Evolutionary conservation across 306 rosid genomes (phyloP), one percentile per base, ranked within the genome.

Genomic region (Glycine latifolia): DNA sequence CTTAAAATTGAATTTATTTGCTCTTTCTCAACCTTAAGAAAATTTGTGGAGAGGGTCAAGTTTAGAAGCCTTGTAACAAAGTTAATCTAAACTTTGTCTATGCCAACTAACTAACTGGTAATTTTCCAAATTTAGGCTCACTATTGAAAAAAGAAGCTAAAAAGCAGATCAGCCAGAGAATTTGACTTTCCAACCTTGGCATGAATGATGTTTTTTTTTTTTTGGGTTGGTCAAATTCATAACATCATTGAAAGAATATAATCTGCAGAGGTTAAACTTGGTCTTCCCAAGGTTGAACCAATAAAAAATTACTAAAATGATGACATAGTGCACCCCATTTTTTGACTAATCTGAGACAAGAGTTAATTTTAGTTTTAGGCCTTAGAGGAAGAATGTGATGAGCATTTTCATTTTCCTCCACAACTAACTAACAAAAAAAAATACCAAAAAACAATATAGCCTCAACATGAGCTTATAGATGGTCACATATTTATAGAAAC

Each of bases 61-160:
- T 55, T 66, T 55, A 59, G 41, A 26, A 26, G 76, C 11, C 54
- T 48, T 37, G 76, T 84, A 73, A 84, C 76, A 4, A 66, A 62
- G 63, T 78, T 46, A 55, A 55, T 20, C 54, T 76, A 80, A 56
- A 80, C 75, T 75, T 39, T 14, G 81, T 12, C 44, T 53, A 5
- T 62, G 53, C 73, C 67, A 83, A 47, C 59, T 26, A 26, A 26
- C 31, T 50, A 85, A 46, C 66, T 58, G 8, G 69, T 26, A 59
- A 76, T 73, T 78, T 26, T 61, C 87, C 66, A 80, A 83, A 71
- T 83, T 73, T 82, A 71, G 79, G 31, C 26, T 61, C 69, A 37
- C 1, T 37, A 70, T 81, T 81, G 77, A 85, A 56, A 70, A 76
- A 26, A 26, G 31, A 26, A 50, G 53, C 88, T 52, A 75, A 68